phyloP scores from a whole-genome alignment of 139 green algal species.

The Edaphochlamys debaryana region DNA sequence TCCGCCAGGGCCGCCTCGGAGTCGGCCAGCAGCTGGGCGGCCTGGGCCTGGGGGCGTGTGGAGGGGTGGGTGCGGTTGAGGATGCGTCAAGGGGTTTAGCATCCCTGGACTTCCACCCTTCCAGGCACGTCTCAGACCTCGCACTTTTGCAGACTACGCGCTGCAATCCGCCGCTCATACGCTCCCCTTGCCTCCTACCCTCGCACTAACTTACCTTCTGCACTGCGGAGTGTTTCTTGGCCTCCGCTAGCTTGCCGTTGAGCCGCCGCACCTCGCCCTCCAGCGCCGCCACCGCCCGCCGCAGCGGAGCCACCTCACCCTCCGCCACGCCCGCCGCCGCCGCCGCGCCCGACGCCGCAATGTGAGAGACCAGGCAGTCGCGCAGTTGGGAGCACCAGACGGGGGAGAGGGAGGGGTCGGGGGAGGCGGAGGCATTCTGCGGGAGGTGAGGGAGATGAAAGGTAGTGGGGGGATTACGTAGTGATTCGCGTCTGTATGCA shows the following conservation, averaged over 20 bases:
- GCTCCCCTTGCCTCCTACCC: too few species aligned
- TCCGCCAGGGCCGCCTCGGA: conserved; percentile 14
- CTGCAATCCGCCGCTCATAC: too few species aligned
- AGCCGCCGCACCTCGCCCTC: not conserved
- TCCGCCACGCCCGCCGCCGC: not conserved
- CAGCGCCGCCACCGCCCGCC: not conserved
- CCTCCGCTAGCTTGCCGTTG: not conserved
- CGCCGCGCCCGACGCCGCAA: not conserved
- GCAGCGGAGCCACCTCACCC: not conserved
- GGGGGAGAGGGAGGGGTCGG: not conserved
- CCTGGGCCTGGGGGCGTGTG: not conserved
- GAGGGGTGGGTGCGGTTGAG: too few species aligned
- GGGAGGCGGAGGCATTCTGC: conserved; percentile 4
- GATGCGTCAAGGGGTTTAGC: too few species aligned
- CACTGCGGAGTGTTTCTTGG: not conserved
- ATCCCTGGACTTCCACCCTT: too few species aligned
- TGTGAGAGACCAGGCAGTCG: not conserved
- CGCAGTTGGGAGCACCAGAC: conserved; percentile 28
- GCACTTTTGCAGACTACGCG: too few species aligned
- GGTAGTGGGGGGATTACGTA: too few species aligned
- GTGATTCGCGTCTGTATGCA: too few species aligned
- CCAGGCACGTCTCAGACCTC: too few species aligned
- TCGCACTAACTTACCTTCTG: conserved; percentile 29
- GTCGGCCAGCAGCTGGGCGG: conserved; percentile 10
- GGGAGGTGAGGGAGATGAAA: too few species aligned